A percentile compares a stretch with the other conserved stretches of the same genome.
These are phyloP conservation scores for Neurospora terricola DNA, from an alignment of 495 filamentous ascomycete genomes.

Conservation along the genomic window DNA sequence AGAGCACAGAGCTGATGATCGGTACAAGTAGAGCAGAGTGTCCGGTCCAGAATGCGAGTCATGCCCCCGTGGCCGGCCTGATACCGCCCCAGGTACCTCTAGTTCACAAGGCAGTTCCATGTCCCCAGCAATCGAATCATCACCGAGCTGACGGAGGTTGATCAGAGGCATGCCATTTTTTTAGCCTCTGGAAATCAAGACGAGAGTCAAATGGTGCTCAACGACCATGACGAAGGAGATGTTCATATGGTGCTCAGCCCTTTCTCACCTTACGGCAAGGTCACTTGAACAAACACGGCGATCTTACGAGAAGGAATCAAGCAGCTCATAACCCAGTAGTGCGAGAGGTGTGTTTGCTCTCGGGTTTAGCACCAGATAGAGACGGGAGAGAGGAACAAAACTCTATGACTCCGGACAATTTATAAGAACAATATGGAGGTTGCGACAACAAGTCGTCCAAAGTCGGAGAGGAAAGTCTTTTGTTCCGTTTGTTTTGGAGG, in stretches of 20 bases:
- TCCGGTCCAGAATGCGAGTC: background rate
- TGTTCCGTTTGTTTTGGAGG: background rate
- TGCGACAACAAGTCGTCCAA: background rate
- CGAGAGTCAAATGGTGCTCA: background rate
- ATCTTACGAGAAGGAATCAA: background rate
- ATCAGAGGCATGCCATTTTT: background rate
- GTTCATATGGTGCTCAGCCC: background rate
- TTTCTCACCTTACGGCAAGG: background rate
- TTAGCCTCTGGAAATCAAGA: too few relatives aligned
- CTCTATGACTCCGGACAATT: background rate
- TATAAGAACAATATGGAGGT: background rate
- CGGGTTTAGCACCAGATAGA: background rate
- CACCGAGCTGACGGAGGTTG: background rate
- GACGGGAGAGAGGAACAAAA: background rate
- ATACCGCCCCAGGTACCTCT: background rate
- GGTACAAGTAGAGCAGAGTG: background rate
- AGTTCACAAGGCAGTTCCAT: background rate
- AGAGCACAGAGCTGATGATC: background rate
- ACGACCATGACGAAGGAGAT: background rate
- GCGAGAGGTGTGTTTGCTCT: background rate
- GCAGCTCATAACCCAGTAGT: background rate
- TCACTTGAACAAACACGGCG: background rate
- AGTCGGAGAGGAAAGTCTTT: background rate
- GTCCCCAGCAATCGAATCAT: background rate
- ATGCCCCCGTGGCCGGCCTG: background rate